Base-by-base conservation (phyloP, 129 eudicot genomes). In the Glebionis coronaria region DNA sequence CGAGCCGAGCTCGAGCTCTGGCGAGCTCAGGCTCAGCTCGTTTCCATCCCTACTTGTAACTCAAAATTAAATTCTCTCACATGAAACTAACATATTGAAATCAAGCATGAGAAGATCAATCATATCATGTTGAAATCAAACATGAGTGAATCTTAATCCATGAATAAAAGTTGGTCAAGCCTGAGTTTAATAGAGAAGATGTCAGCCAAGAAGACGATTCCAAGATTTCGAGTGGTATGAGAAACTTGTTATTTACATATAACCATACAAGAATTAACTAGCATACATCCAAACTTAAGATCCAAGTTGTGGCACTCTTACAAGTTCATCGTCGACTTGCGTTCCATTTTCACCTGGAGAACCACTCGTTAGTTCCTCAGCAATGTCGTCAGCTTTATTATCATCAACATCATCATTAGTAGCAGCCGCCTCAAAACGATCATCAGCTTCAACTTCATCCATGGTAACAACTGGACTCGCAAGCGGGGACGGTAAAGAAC, bases 221-320 rank as follows among this genome's bases (percentile, higher is more conserved):
- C 95, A 90, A 0, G 79, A 87, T 72, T 87, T 84, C 54, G 82
- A 80, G 72, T 88, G 87, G 65, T 55, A 65, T 42, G 57, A 28
- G 49, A 38, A 60, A 60, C 47, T 50, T 67, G 2, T 56, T 74
- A 68, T 76, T 68, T 76, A 61, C 75, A 44, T 28, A 25, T 76
- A 59, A 19, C 16, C 44, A 68, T 42, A 76, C 70, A 68, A 76
- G 75, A 35, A 56, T 80, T 75, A 76, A 76, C 0, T 15, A 10
- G 18, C 40, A 25, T 60, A 35, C 42, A 35, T 7, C 2, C 9
- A 28, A 15, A 15, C 12, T 28, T 52, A 29, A 40, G 53, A 11
- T 38, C 23, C 79, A 23, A 85, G 80, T 72, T 76, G 54, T 35
- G 44, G 2, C 15, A 20, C 63, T 29, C 42, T 66, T 52, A 42